Conservation (phyloP, 345 rosid genomes). For the Dovyalis caffra region DNA sequence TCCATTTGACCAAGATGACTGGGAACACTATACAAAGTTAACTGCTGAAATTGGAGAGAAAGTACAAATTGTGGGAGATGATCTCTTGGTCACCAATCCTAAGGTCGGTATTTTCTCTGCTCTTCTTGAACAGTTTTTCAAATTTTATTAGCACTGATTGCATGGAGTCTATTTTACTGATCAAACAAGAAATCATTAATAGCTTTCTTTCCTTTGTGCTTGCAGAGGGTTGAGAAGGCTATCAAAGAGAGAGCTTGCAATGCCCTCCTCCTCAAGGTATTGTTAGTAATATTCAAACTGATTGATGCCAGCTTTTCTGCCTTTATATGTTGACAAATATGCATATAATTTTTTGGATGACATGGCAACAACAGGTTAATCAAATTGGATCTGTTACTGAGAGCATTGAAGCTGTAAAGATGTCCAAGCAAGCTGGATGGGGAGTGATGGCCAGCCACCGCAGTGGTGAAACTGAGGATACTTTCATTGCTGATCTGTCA, state of each 20-base stretch:
- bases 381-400: slow-evolving; percentile 59
- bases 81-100: slow-evolving; percentile 70
- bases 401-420: slow-evolving; percentile 54
- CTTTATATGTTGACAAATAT: not conserved
- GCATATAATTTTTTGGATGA: no score
- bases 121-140: not conserved
- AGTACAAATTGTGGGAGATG: slow-evolving; percentile 72
- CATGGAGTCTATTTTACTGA: not conserved
- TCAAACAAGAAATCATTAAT: not conserved
- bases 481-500: slow-evolving; percentile 57
- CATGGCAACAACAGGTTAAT: slow-evolving; percentile 42
- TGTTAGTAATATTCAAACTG: not conserved
- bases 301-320: not conserved
- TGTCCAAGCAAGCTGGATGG: slow-evolving; percentile 57
- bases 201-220: not conserved
- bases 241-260: slow-evolving; percentile 49
- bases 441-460: slow-evolving; percentile 59
- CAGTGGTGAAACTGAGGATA: slow-evolving; percentile 63
- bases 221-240: slow-evolving; percentile 60
- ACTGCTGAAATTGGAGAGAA: slow-evolving; percentile 56
- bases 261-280: slow-evolving; percentile 60
- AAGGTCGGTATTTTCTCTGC: slow-evolving; percentile 32
- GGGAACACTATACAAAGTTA: slow-evolving; percentile 58
- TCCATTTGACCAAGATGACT: slow-evolving; percentile 75
- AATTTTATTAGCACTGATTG: not conserved